Base-by-base conservation (phyloP, 768 basidiomycete species). In the Boletales sp. region DNA sequence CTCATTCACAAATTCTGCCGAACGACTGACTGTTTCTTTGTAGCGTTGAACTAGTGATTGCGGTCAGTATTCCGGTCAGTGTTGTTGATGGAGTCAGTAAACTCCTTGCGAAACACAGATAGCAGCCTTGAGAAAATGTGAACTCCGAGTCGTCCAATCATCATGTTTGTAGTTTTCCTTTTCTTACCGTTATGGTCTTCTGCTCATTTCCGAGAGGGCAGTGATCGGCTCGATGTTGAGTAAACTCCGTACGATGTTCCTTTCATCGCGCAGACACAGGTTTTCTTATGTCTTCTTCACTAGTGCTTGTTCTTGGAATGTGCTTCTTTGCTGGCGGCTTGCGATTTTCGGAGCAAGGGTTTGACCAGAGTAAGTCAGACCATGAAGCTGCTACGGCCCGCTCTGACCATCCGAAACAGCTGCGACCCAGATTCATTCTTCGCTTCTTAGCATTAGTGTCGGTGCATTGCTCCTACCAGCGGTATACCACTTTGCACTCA, bases 251-350 rank as follows among this genome's bases (percentile, higher is more conserved):
- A 48, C 17, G 80, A 72, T 32, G 15, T 21, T 17, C 34, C 39
- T 4, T 9, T 43, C 34, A 55, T 27, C 24, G 24, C 51, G 18
- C 50, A 11, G 15, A 32, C 8, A 13, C 30, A 5, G 13, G 17
- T 45, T 19, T 12, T 12, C 50, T 60, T 30, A 68, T 43, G 9
- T 37, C 24, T 19, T 37, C 45, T 44, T 14, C 14, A 18, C 14
- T 43, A 87, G 86, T 91, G 31, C 76, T 94, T 43, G 83, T 93
- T 15, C 75, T 92, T 29, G 90, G 90, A 43, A 90, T 93, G 90
- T 91, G 90, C 61, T 92, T 92, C 71, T 91, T 92, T 57, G 88
- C 86, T 18, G 90, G 89, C 48, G 90, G 90, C 17, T 69, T 83
- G 44, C 79, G 79, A 57, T 91, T 81, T 61, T 86, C 84, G 17